Conservation (phyloP, 1,284 basidiomycete species). For the Agaricales sp. region DNA sequence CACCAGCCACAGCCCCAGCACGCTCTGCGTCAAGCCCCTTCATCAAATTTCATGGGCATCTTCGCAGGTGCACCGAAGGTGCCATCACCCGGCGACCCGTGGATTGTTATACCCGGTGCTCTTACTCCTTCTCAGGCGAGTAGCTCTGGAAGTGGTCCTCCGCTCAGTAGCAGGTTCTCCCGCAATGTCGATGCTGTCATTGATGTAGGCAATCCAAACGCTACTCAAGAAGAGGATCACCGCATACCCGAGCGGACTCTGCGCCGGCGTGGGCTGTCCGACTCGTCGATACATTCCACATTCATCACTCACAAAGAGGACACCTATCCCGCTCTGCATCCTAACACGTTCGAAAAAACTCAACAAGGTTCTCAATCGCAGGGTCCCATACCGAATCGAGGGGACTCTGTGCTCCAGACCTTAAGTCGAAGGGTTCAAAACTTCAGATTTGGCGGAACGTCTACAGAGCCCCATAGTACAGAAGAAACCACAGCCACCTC, state of each 20-base stretch:
- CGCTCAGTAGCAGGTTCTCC: slow-evolving; percentile 32
- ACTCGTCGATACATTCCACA: slow-evolving; percentile 83
- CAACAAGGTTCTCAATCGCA: background rate
- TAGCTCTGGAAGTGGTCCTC: slow-evolving; percentile 17
- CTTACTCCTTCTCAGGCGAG: slow-evolving; percentile 20
- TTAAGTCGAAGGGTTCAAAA: slow-evolving; percentile 22
- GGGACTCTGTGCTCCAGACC: slow-evolving; percentile 20
- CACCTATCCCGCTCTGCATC: background rate
- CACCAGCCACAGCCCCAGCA: slow-evolving; percentile 17
- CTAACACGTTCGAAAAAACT: background rate
- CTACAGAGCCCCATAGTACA: background rate
- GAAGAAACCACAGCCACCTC: background rate
- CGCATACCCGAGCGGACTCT: slow-evolving; percentile 56
- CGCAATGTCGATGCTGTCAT: slow-evolving; percentile 72
- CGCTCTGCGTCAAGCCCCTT: slow-evolving; percentile 13
- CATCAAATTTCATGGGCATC: slow-evolving; percentile 54
- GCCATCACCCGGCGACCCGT: slow-evolving; percentile 36
- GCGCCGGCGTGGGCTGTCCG: slow-evolving; percentile 72
- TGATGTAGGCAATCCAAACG: slow-evolving; percentile 36
- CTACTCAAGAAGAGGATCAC: slow-evolving; percentile 27
- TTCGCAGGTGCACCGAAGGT: slow-evolving; percentile 72
- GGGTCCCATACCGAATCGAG: slow-evolving; percentile 10
- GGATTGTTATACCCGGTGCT: slow-evolving; percentile 51
- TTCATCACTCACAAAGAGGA: slow-evolving; percentile 49
- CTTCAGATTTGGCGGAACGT: slow-evolving; percentile 18